phyloP scores from a whole-genome alignment of 2,329 filamentous ascomycete species.

The Cytospora piceicola region DNA sequence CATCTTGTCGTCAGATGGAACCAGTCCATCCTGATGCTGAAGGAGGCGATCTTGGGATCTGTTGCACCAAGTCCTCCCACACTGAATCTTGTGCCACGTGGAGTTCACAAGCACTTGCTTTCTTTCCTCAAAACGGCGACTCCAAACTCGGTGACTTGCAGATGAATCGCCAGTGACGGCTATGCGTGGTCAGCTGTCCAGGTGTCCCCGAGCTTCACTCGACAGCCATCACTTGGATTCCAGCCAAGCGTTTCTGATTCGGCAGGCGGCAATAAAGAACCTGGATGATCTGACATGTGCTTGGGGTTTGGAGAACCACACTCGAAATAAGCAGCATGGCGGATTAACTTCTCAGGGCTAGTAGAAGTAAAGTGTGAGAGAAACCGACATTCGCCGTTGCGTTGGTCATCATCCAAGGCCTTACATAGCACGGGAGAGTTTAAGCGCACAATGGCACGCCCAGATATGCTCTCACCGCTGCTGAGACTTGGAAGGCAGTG shows the following conservation, averaged over 20 bases:
- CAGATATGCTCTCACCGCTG: slow-evolving; percentile 22
- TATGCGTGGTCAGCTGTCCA: slow-evolving; percentile 8
- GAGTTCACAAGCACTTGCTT: slow-evolving; percentile 23
- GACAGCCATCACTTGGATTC: neutral
- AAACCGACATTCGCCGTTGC: neutral
- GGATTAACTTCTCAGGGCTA: neutral
- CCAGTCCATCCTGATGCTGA: neutral
- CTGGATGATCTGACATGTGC: neutral
- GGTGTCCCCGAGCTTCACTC: slow-evolving; percentile 11
- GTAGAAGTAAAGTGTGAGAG: neutral
- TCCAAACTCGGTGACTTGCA: slow-evolving; percentile 5
- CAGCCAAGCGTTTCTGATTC: neutral
- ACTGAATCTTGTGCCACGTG: slow-evolving; percentile 17
- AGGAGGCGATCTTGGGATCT: neutral
- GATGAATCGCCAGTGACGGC: neutral
- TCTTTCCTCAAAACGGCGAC: slow-evolving; percentile 19
- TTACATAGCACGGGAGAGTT: neutral
- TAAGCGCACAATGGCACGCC: slow-evolving; percentile 20
- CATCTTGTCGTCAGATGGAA: neutral
- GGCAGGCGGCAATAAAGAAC: neutral
- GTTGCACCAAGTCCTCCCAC: neutral
- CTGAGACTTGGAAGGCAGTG: neutral
- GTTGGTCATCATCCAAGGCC: neutral
- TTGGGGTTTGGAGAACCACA: neutral
- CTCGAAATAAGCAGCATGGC: neutral